phyloP scores from a whole-genome alignment of 106 monocot genomes.

The Iris macrosiphon region DNA sequence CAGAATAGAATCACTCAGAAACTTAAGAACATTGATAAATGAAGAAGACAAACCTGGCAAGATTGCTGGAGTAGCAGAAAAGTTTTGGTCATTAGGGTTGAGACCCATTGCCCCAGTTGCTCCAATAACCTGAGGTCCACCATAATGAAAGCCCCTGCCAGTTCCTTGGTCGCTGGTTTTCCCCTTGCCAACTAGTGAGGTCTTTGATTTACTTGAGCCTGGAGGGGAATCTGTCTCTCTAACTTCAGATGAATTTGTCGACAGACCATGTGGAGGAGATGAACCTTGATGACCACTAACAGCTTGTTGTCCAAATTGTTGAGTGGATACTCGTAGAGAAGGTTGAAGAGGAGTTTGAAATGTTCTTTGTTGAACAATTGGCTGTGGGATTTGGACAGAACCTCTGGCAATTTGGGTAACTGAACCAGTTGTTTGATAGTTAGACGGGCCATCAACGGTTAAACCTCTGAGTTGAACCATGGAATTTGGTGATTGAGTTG shows the following conservation, averaged over 20 bases:
- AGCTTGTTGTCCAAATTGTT: constrained; percentile 19
- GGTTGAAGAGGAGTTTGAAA: constrained; percentile 19
- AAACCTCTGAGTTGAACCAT: constrained; percentile 21
- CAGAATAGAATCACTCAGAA: too few species aligned
- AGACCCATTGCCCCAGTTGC: constrained; percentile 52
- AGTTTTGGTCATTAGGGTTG: constrained; percentile 65
- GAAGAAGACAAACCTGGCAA: constrained; percentile 56
- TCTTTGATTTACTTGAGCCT: constrained; percentile 45
- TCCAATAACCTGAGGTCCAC: constrained; percentile 78
- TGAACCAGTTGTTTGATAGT: constrained; percentile 6
- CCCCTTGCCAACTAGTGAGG: constrained; percentile 38
- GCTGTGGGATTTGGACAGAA: constrained; percentile 11
- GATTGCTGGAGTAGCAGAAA: constrained; percentile 73
- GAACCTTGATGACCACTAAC: constrained; percentile 15
- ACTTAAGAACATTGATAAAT: too few species aligned
- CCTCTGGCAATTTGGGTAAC: constrained; percentile 23
- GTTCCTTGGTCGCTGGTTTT: constrained; percentile 40
- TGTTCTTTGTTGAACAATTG: constrained; percentile 28
- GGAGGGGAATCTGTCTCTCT: constrained; percentile 39
- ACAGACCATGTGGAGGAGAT: constrained; percentile 26
- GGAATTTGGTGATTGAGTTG: constrained; percentile 14
- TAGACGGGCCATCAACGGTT: constrained; percentile 6
- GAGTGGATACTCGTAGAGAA: constrained; percentile 18
- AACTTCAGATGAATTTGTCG: constrained; percentile 44
- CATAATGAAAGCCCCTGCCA: constrained; percentile 50